Base-by-base conservation (phyloP, 768 basidiomycete genomes). In the Serendipita sp. region DNA sequence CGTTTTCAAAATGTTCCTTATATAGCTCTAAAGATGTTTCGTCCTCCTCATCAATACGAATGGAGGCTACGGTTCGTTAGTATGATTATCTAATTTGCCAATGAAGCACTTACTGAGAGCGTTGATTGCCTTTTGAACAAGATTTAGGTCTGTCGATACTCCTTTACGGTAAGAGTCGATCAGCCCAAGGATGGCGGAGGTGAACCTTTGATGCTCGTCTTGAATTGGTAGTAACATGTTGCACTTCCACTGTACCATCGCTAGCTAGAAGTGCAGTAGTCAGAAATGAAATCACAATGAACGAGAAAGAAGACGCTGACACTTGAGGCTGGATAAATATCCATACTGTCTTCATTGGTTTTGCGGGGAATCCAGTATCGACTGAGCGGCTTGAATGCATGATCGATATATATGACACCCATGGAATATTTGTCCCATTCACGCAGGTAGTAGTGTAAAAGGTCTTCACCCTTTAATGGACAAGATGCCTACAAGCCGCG, bases 361-460 rank as follows among this genome's bases (percentile, higher is more conserved):
- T 99, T 95, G 60, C 95, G 81, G 76, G 93, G 95, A 45, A 99
- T 94, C 96, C 96, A 99, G 74, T 98, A 93, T 61, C 95, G 90
- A 74, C 98, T 98, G 63, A 99, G 80, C 75, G 97, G 98, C 1
- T 91, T 94, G 77, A 98, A 98, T 41, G 98, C 76, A 63, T 94
- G 87, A 72, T 98, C 95, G 74, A 97, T 90, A 72, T 96, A 97
- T 70, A 89, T 92, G 1, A 94, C 94, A 50, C 95, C 94, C 2
- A 86, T 95, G 0, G 96, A 98, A 75, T 97, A 98, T 48, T 93
- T 80, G 68, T 90, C 87, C 96, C 96, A 98, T 73, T 97, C 92
- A 64, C 74, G 72, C 1, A 90, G 90, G 70, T 98, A 99, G 71
- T 89, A 97, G 66, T 85, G 83, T 62, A 99, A 75, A 3, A 99